These are phyloP conservation scores for Phallus indusiatus DNA, from an alignment of 768 basidiomycete species.

Conservation along the genomic window DNA sequence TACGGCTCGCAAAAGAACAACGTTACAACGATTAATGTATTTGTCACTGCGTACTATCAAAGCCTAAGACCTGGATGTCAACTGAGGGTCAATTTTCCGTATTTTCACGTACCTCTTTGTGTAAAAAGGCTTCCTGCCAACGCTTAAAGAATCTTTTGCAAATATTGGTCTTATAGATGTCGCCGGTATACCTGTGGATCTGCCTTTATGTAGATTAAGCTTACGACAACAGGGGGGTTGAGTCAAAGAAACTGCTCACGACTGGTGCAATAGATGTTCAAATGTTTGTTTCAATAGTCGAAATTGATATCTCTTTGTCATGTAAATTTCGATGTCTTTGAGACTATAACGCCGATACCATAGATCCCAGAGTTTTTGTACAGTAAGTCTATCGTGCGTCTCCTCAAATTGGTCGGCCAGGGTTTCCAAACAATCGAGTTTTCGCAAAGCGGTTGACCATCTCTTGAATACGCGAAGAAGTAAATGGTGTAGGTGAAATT, in stretches of 20 bases:
- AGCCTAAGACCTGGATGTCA: conserved; percentile 28
- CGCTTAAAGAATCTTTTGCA: conserved; percentile 37
- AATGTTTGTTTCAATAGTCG: conserved; percentile 42
- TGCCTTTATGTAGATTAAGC: conserved; percentile 26
- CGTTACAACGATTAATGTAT: conserved; percentile 47
- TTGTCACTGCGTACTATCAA: conserved; percentile 49
- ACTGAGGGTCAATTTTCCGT: neutral
- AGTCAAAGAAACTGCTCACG: conserved; percentile 31
- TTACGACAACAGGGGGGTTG: neutral
- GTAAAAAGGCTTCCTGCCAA: conserved; percentile 47
- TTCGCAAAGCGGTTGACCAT: conserved; percentile 43
- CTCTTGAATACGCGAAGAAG: conserved; percentile 33
- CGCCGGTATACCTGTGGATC: conserved; percentile 33
- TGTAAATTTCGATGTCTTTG: conserved; percentile 21
- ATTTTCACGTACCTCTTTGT: conserved; percentile 37
- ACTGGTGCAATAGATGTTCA: conserved; percentile 45
- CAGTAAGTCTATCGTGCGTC: conserved; percentile 26
- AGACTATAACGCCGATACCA: conserved; percentile 46
- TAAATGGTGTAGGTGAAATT: conserved; percentile 39
- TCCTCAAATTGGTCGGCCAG: conserved; percentile 41
- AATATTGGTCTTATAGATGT: conserved; percentile 31
- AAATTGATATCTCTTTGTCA: conserved; percentile 10
- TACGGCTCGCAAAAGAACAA: conserved; percentile 47
- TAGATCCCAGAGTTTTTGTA: conserved; percentile 39
- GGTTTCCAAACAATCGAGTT: conserved; percentile 35